Conservation (phyloP, 371 early-diverging fungal species). For the Apophysomyces trapeziformis region DNA sequence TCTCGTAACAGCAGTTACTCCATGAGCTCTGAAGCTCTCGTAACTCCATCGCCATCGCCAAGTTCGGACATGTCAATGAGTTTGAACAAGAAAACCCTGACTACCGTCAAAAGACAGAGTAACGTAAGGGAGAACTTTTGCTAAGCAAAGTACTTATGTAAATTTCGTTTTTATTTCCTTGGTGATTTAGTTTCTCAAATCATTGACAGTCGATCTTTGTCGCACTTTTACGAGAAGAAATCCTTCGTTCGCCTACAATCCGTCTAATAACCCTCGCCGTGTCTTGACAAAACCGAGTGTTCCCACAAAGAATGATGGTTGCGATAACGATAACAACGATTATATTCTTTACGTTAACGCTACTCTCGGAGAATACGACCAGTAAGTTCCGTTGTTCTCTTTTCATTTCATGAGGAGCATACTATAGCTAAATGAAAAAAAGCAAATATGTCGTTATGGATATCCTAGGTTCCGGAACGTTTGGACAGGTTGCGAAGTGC, state of each 20-base stretch:
- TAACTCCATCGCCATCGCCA: slow-evolving; percentile 1
- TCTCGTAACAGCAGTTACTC: neutral
- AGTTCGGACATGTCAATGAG: neutral
- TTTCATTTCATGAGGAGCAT: neutral
- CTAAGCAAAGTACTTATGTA: too few relatives aligned
- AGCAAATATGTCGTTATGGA: slow-evolving; percentile 85
- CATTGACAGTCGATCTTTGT: slow-evolving; percentile 64
- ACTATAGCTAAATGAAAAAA: neutral
- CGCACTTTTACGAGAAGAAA: slow-evolving; percentile 75
- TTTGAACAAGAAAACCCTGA: neutral
- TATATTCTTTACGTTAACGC: slow-evolving; percentile 95
- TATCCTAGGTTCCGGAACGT: slow-evolving; percentile 97
- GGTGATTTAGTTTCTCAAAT: neutral
- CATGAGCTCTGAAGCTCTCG: neutral
- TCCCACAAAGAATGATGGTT: slow-evolving; percentile 84
- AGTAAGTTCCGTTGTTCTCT: neutral
- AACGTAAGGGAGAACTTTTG: neutral
- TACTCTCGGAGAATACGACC: slow-evolving; percentile 36
- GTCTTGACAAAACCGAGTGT: slow-evolving; percentile 92
- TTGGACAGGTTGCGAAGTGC: slow-evolving; percentile 98
- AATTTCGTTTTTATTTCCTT: neutral
- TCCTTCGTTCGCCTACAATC: slow-evolving; percentile 75
- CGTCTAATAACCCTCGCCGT: slow-evolving; percentile 82
- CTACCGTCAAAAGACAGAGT: neutral
- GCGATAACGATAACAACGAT: slow-evolving; percentile 92